Evolutionary conservation across 768 basidiomycete genomes (phyloP), one percentile per base, ranked within the genome.

Genomic region (Hygrocybe punicea): DNA sequence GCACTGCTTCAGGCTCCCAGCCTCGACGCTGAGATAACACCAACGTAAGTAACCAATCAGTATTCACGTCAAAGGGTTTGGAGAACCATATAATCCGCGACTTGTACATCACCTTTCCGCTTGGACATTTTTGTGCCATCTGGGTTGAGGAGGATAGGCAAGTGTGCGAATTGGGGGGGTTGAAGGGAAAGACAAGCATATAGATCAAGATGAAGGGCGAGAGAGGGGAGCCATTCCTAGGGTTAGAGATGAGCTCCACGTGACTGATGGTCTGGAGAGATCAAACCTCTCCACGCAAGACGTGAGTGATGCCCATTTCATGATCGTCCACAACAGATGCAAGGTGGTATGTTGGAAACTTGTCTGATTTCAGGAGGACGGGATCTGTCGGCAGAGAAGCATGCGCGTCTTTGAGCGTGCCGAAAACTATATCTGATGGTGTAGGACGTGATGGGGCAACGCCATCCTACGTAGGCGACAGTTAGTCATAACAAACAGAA

Each of bases 81-180:
- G 51, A 6, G 53, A 66, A 93, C 95, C 58, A 91, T 89, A 67
- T 92, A 98, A 61, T 93, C 88, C 35, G 85, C 75, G 6, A 97
- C 93, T 35, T 83, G 81, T 1, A 94, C 93, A 64, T 96, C 92
- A 4, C 93, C 94, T 36, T 89, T 86, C 13, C 97, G 82, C 69
- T 98, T 99, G 11, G 91, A 93, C 84, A 99, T 91, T 68, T 99
- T 99, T 6, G 85, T 81, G 0, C 94, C 93, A 67, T 98, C 92
- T 0, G 85, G 76, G 63, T 98, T 98, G 24, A 97, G 76, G 2
- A 99, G 77, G 35, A 98, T 79, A 0, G 97, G 96, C 2, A 98
- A 77, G 68, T 99, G 97, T 0, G 87, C 96, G 62, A 94, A 99
- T 61, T 84, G 73, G 0, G 97, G 97, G 0, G 86, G 80, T 7